Base-by-base conservation (phyloP, 2,329 filamentous ascomycete species). In the Cyphellophora attinorum region DNA sequence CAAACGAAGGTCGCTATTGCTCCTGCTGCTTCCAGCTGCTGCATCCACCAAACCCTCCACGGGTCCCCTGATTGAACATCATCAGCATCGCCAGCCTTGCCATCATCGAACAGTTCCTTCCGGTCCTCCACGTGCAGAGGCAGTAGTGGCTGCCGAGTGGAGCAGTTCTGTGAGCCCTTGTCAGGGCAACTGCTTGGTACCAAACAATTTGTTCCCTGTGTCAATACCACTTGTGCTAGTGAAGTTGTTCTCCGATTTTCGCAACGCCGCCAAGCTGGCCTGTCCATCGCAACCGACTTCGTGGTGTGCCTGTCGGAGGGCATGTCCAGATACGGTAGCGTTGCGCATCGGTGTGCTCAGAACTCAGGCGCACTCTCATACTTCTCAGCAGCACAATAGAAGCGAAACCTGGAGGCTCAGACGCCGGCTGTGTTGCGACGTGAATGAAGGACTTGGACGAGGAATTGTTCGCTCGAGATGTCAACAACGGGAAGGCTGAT, bases 201-300 rank as follows among this genome's bases (percentile, higher is more conserved):
- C 18, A 11, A 29, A 29, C 27, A 29, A 16, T 4, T 16, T 13
- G n/a, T 29, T 29, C 10, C 27, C 27, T 8, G 27, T 29, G 18
- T 29, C 27, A 15, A 16, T 29, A 6, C 10, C 10, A 14, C 67
- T 65, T 1, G 40, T 60, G 0, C 73, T 73, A 0, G 55, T 70
- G 50, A 64, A 79, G 45, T 68, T 68, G 33, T 74, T 79, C 1
- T 67, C 53, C 0, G 74, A 80, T 2, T 70, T 13, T 0, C 73
- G 62, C 27, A 81, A 59, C 1, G 71, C 59, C 21, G 77, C 58
- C 11, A 79, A 25, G 11, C 44, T 54, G 10, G 71, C 32, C 6
- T 55, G 51, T 10, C 27, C 13, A 23, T 51, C 41, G 2, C 35
- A 21, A 4, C 30, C 76, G 1, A 65, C 57, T 1, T 50, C 52